Evolutionary conservation across 306 rosid species (phyloP).

Genomic region (Cicer pinnatifidum): DNA sequence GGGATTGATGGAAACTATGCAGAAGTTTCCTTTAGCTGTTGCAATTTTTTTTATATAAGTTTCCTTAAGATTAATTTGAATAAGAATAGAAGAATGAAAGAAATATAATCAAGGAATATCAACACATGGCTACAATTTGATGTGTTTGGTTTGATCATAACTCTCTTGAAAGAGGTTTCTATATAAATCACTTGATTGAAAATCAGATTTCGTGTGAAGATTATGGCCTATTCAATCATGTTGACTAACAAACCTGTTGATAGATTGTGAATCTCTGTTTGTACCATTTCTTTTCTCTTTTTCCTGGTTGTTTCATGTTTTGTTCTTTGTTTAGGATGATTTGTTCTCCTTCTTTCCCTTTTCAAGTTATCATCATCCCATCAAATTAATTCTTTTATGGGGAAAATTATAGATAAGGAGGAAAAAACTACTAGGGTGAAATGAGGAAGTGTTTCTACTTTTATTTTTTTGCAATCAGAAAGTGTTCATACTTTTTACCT

Average conservation of each 20-base stretch:
- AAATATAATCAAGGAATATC: slow-evolving; percentile 2
- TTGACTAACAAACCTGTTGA: neutral
- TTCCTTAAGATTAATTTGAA: neutral
- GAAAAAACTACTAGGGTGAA: neutral
- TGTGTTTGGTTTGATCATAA: neutral
- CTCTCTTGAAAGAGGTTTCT: slow-evolving; percentile 3
- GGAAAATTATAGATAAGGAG: neutral
- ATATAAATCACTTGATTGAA: neutral
- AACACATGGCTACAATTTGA: neutral
- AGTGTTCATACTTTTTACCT: neutral
- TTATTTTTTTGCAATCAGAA: too few species aligned
- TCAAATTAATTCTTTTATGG: neutral
- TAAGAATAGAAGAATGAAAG: neutral
- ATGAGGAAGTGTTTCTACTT: too few species aligned
- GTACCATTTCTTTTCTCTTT: neutral
- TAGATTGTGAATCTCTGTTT: slow-evolving; percentile 4
- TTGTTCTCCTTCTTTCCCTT: neutral
- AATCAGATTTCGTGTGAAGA: neutral
- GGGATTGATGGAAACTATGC: neutral
- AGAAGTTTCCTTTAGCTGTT: too few species aligned
- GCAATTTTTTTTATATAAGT: neutral
- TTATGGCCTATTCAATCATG: neutral
- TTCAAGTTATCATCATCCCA: neutral
- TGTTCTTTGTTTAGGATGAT: slow-evolving; percentile 14
- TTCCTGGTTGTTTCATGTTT: slow-evolving; percentile 2